Conservation (phyloP, 371 early-diverging fungal species). For the Amoeboradix gromovi region DNA sequence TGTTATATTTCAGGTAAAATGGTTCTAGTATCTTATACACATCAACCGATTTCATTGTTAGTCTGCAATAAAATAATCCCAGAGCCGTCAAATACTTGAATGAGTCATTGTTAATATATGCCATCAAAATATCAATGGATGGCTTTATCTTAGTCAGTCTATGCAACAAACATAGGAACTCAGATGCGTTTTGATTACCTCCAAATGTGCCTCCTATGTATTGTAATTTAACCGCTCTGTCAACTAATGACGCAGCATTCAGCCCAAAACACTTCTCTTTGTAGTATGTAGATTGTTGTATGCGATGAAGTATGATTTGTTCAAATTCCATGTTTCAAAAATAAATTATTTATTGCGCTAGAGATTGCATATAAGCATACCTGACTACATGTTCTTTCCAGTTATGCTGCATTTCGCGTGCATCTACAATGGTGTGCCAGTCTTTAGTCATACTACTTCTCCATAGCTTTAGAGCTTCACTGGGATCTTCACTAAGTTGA, state of each 20-base stretch:
- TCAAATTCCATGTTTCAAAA: constrained; percentile 21
- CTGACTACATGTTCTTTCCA: background rate
- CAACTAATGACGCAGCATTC: constrained; percentile 60
- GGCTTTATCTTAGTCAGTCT: constrained; percentile 75
- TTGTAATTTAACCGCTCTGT: constrained; percentile 44
- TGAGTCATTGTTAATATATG: constrained; percentile 38
- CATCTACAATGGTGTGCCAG: background rate
- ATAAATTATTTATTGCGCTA: background rate
- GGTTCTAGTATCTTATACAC: constrained; percentile 62
- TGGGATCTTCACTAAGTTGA: background rate
- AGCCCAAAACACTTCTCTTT: constrained; percentile 79
- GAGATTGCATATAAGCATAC: background rate
- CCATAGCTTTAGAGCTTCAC: background rate
- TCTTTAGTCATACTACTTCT: background rate
- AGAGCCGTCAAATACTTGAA: constrained; percentile 41
- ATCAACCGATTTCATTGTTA: constrained; percentile 40
- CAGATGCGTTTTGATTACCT: constrained; percentile 46
- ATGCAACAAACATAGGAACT: constrained; percentile 55
- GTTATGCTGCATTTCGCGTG: background rate
- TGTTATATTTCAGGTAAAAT: constrained; percentile 48
- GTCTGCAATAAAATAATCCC: constrained; percentile 54
- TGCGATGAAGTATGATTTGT: constrained; percentile 61
- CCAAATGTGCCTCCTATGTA: constrained; percentile 56
- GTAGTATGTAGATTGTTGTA: constrained; percentile 73
- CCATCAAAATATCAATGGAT: constrained; percentile 43